phyloP scores from a whole-genome alignment of 345 rosid species.

The Hibiscus trionum region DNA sequence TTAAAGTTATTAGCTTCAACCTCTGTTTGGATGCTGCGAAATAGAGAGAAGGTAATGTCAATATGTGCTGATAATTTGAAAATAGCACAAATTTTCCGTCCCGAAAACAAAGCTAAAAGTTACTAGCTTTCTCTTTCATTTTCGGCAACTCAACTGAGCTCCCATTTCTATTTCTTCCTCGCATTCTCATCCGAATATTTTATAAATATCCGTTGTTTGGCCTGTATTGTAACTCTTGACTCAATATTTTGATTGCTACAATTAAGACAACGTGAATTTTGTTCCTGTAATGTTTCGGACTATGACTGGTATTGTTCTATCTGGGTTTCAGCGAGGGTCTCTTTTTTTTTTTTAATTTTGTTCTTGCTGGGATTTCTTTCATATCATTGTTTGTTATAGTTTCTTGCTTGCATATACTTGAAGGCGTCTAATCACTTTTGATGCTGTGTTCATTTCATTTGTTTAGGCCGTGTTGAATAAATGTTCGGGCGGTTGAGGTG shows the following conservation, averaged over 20 bases:
- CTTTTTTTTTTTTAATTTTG: too few relatives aligned
- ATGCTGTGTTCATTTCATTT: constrained; percentile 16
- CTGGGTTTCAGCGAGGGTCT: neutral
- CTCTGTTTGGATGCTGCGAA: neutral
- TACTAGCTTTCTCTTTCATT: neutral
- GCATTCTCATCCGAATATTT: neutral
- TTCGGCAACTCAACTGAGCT: neutral
- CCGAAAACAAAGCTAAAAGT: neutral
- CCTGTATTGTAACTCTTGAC: neutral
- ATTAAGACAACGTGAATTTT: neutral
- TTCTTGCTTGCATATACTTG: neutral
- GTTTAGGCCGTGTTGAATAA: constrained; percentile 37
- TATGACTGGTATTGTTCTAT: neutral
- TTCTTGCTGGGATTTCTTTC: neutral
- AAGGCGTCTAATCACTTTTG: neutral
- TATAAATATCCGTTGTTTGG: neutral
- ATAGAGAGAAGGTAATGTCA: neutral
- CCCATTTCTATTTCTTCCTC: too few relatives aligned
- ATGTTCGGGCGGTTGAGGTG: constrained; percentile 45
- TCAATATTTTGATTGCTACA: neutral
- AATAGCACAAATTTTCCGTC: neutral
- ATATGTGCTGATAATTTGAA: neutral
- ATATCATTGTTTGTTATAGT: neutral
- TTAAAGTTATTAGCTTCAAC: neutral
- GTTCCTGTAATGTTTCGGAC: neutral